Evolutionary conservation across 192 early-diverging fungal species (phyloP).

Genomic region (Podila horticola): DNA sequence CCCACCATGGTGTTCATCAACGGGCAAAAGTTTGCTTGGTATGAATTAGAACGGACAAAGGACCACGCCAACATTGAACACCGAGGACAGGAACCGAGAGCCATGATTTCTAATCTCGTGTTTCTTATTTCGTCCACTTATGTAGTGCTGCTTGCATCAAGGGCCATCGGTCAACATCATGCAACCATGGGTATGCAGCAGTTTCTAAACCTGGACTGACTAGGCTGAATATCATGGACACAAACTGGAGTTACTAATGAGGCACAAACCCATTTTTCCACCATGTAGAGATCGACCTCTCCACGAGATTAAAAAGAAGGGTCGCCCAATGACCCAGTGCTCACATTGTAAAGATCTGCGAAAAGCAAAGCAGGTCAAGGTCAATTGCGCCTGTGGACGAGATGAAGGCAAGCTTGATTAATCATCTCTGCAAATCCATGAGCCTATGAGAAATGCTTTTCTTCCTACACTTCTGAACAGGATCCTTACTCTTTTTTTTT

Average conservation of each 20-base stretch:
- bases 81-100: too few relatives aligned
- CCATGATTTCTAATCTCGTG: neutral
- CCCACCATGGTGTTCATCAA: slow-evolving; percentile 29
- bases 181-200: slow-evolving; percentile 37
- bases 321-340: slow-evolving; percentile 76
- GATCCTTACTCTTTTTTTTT: neutral
- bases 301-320: slow-evolving; percentile 74
- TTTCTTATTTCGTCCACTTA: neutral
- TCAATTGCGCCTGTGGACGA: slow-evolving; percentile 67
- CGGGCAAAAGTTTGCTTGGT: slow-evolving; percentile 60
- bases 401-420: slow-evolving; percentile 27
- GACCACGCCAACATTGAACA: too few relatives aligned
- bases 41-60: neutral
- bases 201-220: neutral
- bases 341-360: slow-evolving; percentile 69
- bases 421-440: too few relatives aligned
- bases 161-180: slow-evolving; percentile 42
- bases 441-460: too few relatives aligned
- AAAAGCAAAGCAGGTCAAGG: slow-evolving; percentile 72
- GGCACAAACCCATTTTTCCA: neutral
- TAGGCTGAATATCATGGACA: neutral
- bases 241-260: too few relatives aligned
- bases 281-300: slow-evolving; percentile 60
- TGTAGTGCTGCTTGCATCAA: slow-evolving; percentile 43
- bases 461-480: neutral